Evolutionary conservation across 2,329 filamentous ascomycete genomes (phyloP), one percentile per base, ranked within the genome.

Genomic region (Diatrype stigma): DNA sequence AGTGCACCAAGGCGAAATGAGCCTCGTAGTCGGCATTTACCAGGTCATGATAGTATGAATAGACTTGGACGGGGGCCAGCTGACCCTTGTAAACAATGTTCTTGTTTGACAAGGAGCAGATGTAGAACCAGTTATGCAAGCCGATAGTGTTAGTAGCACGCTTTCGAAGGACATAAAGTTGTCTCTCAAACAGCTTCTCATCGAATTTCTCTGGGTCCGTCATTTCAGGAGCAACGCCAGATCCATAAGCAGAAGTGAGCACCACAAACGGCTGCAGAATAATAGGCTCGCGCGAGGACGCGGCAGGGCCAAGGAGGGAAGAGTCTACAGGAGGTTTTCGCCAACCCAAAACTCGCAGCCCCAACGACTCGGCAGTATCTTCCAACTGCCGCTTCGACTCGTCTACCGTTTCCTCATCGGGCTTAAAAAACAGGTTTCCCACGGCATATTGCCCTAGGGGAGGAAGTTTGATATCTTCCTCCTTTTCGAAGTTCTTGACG

Each of bases 71-170:
- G 22, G 93, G 93, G 42, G 93, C 88, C 59, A 97, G 79, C 71
- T 97, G 94, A 57, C 93, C 93, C 81, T 97, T 97, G 82, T 97
- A 97, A 54, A 97, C 90, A 73, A 97, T 97, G 77, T 97, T 97
- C 75, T 92, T 92, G 84, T 96, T 96, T 71, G 86, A 94, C 60
- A 97, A 76, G 46, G 91, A 96, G 80, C 93, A 97, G 52, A 97
- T 80, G 71, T 97, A 97, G 79, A 97, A 97, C 93, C 93, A 97
- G 73, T 96, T 96, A 73, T 95, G 90, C 51, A 96, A 81, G 53
- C 93, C 92, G 68, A 96, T 94, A 64, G 90, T 88, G 76, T 96
- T 91, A 45, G 92, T 96, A 49, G 92, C 88, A 64, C 91, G 89
- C 81, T 99, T 99, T 68, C 93, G 87, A 61, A 99, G 82, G 56